Conservation (phyloP, 2,329 filamentous ascomycete genomes). For the Beauveria pseudobassiana region DNA sequence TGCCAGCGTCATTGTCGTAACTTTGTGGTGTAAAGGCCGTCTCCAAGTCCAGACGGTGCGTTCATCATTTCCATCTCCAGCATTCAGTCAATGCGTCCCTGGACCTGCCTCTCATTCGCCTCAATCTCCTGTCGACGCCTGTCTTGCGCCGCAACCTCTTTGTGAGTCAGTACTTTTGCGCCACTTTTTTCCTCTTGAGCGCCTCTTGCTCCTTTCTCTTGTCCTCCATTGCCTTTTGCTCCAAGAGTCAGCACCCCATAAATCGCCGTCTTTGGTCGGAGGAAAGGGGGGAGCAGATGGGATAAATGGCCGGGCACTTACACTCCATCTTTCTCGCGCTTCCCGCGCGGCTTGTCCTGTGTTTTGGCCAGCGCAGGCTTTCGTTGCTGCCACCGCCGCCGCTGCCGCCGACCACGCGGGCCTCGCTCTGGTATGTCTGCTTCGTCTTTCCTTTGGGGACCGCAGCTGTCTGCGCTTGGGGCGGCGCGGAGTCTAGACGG, state of each 20-base stretch:
- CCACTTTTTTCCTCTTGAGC: not conserved
- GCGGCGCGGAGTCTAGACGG: conserved; percentile 51
- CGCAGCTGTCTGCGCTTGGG: conserved; percentile 37
- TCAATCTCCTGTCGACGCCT: not conserved
- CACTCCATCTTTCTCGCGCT: not conserved
- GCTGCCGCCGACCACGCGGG: conserved; percentile 56
- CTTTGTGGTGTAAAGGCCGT: too few relatives aligned
- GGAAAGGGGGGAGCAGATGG: not conserved
- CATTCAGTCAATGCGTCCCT: not conserved
- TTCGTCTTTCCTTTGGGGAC: conserved; percentile 37
- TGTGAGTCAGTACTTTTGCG: not conserved
- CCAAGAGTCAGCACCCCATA: not conserved
- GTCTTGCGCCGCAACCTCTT: not conserved
- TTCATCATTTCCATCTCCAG: not conserved
- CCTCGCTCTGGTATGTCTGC: conserved; percentile 37
- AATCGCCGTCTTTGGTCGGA: too few relatives aligned
- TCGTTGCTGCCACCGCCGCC: not conserved
- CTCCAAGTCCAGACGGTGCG: not conserved
- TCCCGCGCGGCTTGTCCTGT: not conserved
- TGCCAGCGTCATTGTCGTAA: not conserved
- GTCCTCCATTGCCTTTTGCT: not conserved
- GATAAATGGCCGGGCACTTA: not conserved
- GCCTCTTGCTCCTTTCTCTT: not conserved
- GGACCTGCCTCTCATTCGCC: not conserved
- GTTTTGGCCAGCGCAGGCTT: not conserved